Conservation (phyloP, 805 yeast genomes). For the Yamadazyma sp. region DNA sequence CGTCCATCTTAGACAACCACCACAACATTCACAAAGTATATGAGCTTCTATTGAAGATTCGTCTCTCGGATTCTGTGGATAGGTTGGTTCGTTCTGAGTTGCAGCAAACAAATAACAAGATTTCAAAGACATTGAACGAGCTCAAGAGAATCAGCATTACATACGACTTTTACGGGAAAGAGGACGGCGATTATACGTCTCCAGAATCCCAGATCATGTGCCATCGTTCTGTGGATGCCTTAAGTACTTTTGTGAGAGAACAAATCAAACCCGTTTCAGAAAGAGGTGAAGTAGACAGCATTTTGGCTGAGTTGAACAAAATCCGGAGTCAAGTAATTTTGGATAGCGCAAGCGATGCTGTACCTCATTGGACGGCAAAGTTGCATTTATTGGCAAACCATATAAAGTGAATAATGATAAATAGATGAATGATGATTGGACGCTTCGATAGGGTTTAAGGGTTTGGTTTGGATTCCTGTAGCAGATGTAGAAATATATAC, state of each 20-base stretch:
- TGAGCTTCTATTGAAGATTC: constrained; percentile 24
- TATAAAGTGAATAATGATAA: too few species aligned
- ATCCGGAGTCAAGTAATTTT: constrained; percentile 4
- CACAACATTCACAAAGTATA: constrained; percentile 25
- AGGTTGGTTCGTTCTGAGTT: constrained; percentile 16
- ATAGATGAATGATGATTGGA: too few species aligned
- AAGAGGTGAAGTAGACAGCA: background rate
- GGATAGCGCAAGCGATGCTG: too few species aligned
- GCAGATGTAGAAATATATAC: too few species aligned
- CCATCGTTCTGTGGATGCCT: background rate
- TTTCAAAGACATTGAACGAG: too few species aligned
- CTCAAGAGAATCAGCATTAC: constrained; percentile 34
- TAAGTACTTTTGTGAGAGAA: background rate
- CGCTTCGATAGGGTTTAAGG: too few species aligned
- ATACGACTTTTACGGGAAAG: constrained; percentile 26
- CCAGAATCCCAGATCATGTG: too few species aligned
- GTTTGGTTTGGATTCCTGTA: too few species aligned
- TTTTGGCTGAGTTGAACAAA: background rate
- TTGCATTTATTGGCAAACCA: too few species aligned
- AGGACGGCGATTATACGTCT: too few species aligned
- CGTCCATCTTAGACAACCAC: constrained; percentile 8
- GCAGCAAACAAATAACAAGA: constrained; percentile 11
- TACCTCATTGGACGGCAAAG: too few species aligned
- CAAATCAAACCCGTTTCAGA: too few species aligned
- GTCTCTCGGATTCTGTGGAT: constrained; percentile 7